Evolutionary conservation across 768 basidiomycete genomes (phyloP), one percentile per base, ranked within the genome.

Genomic region (Gymnopilus dilepis): DNA sequence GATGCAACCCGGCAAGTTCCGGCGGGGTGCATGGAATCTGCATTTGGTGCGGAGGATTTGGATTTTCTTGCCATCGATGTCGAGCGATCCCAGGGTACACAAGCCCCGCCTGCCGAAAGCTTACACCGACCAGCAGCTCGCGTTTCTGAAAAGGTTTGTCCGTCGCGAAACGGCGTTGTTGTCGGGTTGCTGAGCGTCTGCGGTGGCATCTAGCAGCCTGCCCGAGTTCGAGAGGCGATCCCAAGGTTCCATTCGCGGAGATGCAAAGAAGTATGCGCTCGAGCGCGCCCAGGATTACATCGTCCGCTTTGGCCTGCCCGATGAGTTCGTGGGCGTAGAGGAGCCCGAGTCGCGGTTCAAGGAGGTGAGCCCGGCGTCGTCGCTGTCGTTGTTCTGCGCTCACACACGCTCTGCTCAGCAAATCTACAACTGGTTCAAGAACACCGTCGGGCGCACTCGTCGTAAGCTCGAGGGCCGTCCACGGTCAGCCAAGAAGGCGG

Each of bases 341-440:
- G 87, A 89, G 64, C 78, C 83, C 4, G 86, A 87, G 54, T 78
- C 83, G 26, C 77, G 84, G 59, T 88, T 87, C 70, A 84, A 83
- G 65, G 87, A 88, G 83, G 86, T 84, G 67, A 38, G 74, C 70
- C 33, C 33, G 12, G 33, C 34, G 11, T 9, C 34, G 9, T 37
- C 15, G 34, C 15, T 15, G 11, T 6, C 33, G 34, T 15, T 37
- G 34, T 2, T 9, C 34, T 9, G 34, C 34, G 34, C 9, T 15
- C 15, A 15, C 9, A 15, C 34, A 6, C 34, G 15, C 2, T 9
- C 34, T 37, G 34, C 34, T 69, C 74, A 87, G 86, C 86, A 87
- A 83, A 86, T 88, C 59, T 88, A 88, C 76, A 88, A 87, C 66
- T 89, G 87, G 87, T 88, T 86, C 75, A 88, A 88, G 75, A 88